Evolutionary conservation across 2,329 filamentous ascomycete species (phyloP).

Genomic region (Colletotrichum lentis): DNA sequence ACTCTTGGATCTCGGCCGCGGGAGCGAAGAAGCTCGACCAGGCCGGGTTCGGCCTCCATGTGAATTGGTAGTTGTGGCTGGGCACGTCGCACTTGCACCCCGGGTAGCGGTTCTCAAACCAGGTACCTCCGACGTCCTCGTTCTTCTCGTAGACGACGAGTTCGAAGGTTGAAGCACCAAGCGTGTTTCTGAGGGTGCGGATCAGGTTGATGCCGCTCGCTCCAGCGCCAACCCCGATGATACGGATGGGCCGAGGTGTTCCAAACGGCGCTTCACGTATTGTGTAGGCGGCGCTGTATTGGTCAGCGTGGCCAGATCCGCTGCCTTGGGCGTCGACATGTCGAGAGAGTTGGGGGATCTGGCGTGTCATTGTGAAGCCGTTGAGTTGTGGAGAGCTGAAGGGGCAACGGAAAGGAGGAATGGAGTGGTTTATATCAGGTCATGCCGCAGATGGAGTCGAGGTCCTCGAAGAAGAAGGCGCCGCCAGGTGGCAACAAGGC

Average conservation of each 20-base stretch:
- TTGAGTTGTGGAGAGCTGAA: neutral
- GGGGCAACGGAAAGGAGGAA: neutral
- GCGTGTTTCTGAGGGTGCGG: slow-evolving; percentile 54
- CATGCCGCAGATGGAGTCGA: neutral
- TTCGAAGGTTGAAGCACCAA: slow-evolving; percentile 52
- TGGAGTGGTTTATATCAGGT: slow-evolving; percentile 32
- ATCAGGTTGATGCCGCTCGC: slow-evolving; percentile 42
- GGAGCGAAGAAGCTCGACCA: slow-evolving; percentile 67
- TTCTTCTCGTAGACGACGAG: slow-evolving; percentile 66
- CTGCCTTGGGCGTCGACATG: slow-evolving; percentile 34
- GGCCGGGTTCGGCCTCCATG: slow-evolving; percentile 65
- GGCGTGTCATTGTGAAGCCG: slow-evolving; percentile 34
- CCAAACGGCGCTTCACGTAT: slow-evolving; percentile 35
- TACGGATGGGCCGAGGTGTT: slow-evolving; percentile 32
- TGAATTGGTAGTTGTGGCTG: slow-evolving; percentile 69
- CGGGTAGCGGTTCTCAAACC: slow-evolving; percentile 67
- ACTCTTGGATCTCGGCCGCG: slow-evolving; percentile 63
- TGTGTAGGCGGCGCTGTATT: slow-evolving; percentile 24
- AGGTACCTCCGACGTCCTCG: slow-evolving; percentile 63
- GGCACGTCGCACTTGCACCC: slow-evolving; percentile 66
- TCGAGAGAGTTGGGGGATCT: slow-evolving; percentile 36
- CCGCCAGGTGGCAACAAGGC: slow-evolving; percentile 7
- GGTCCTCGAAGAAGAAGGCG: slow-evolving; percentile 13
- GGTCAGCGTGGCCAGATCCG: slow-evolving; percentile 22
- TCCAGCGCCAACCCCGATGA: slow-evolving; percentile 37